These are phyloP conservation scores for Nidula niveotomentosa DNA, from an alignment of 1,284 basidiomycete genomes.

Conservation along the genomic window DNA sequence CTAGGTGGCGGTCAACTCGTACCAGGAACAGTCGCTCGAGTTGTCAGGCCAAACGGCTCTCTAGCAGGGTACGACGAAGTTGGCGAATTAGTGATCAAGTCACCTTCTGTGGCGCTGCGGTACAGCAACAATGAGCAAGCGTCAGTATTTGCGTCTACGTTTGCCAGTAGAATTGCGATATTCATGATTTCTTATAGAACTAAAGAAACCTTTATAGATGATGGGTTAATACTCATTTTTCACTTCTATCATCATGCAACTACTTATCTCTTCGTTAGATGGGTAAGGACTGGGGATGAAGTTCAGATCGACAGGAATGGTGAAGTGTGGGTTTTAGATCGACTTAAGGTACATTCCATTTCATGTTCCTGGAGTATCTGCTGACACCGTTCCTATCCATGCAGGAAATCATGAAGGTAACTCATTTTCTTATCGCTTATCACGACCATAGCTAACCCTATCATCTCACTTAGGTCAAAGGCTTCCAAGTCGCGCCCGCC, in stretches of 20 bases:
- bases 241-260: not conserved
- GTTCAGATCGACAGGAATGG: constrained; percentile 54
- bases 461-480: constrained; percentile 45
- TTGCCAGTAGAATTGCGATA: not conserved
- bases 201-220: constrained; percentile 51
- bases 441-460: not conserved
- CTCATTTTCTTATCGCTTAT: not conserved
- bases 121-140: constrained; percentile 64
- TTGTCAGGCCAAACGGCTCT: constrained; percentile 63
- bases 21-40: constrained; percentile 47
- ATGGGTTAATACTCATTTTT: constrained; percentile 20
- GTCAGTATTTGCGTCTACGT: constrained; percentile 37
- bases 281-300: constrained; percentile 73
- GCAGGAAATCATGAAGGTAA: constrained; percentile 57
- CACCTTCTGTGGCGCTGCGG: constrained; percentile 55
- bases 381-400: not conserved
- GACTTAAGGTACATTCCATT: constrained; percentile 53
- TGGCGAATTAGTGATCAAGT: constrained; percentile 61
- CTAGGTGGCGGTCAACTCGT: constrained; percentile 52
- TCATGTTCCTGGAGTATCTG: not conserved
- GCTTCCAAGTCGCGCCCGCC: constrained; percentile 68
- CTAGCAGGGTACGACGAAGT: constrained; percentile 55
- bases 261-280: constrained; percentile 31
- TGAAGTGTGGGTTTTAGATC: constrained; percentile 66
- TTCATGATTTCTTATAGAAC: constrained; percentile 31